phyloP scores from a whole-genome alignment of 1,139 yeast genomes.

The Blastobotrys proliferans region DNA sequence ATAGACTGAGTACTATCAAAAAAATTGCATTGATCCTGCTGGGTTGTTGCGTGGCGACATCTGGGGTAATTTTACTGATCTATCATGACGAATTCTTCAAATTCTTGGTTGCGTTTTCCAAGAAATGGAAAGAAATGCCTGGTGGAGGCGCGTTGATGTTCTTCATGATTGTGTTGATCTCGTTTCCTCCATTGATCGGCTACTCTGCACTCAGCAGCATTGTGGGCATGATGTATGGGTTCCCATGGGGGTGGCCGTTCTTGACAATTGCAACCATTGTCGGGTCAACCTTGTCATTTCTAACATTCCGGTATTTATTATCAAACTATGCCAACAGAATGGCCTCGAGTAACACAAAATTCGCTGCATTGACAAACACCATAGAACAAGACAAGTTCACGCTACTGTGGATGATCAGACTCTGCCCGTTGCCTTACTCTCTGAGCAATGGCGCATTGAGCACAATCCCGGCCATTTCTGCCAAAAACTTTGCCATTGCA shows the following conservation, averaged over 20 bases:
- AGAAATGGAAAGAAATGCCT: conserved; percentile 42
- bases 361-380: conserved; percentile 73
- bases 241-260: conserved; percentile 74
- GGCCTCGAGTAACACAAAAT: conserved; percentile 51
- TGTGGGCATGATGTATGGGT: conserved; percentile 82
- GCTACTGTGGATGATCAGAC: conserved; percentile 64
- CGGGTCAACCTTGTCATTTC: conserved; percentile 73
- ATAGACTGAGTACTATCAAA: conserved; percentile 14
- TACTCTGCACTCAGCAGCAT: conserved; percentile 65
- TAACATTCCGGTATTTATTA: conserved; percentile 60
- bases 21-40: conserved; percentile 14
- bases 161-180: conserved; percentile 44
- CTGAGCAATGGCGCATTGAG: conserved; percentile 90
- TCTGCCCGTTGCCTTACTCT: conserved; percentile 92
- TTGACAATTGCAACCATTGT: conserved; percentile 62
- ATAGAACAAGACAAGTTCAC: conserved; percentile 63
- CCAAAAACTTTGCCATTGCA: conserved; percentile 62
- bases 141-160: conserved; percentile 56
- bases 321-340: conserved; percentile 54
- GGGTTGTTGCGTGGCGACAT: conserved; percentile 19
- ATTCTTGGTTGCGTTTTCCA: conserved; percentile 45
- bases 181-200: conserved; percentile 89
- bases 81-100: conserved; percentile 48
- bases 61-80: conserved; percentile 38
- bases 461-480: conserved; percentile 69